phyloP scores from a whole-genome alignment of 225 moss, liverwort and hornwort genomes.

The Sphagnum contortum region DNA sequence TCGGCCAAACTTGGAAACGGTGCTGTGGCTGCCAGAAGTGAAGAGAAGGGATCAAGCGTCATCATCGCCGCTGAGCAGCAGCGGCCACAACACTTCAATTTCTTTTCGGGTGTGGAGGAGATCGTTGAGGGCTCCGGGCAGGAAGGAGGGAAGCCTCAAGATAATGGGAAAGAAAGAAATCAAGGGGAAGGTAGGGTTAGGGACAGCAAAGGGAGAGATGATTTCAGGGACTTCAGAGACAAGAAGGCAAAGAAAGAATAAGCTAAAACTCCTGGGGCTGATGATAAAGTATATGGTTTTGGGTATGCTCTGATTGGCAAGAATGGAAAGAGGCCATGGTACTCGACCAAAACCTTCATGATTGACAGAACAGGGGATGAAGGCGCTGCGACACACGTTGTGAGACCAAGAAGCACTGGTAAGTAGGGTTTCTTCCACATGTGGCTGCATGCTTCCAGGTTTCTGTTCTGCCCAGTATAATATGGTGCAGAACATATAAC shows the following conservation, averaged over 20 bases:
- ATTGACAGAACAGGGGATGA: constrained; percentile 27
- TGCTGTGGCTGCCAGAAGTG: constrained; percentile 4
- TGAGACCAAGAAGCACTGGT: constrained; percentile 23
- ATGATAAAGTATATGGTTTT: constrained; percentile 69
- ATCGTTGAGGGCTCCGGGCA: constrained; percentile 11
- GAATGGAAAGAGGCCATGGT: constrained; percentile 75
- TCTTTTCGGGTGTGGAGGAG: constrained; percentile 49
- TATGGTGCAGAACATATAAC: neutral
- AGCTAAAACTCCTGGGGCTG: constrained; percentile 57
- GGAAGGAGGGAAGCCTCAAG: constrained; percentile 25
- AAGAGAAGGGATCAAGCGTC: constrained; percentile 5
- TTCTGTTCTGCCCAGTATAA: neutral
- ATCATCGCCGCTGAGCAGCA: constrained; percentile 32
- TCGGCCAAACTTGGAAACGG: constrained; percentile 11
- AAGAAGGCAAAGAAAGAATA: constrained; percentile 60
- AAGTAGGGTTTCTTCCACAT: constrained; percentile 3
- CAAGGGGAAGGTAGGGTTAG: too few relatives aligned
- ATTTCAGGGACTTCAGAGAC: constrained; percentile 27
- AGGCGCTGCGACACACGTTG: constrained; percentile 8
- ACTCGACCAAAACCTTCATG: constrained; percentile 65
- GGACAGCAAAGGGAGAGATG: constrained; percentile 30
- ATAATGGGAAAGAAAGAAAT: neutral
- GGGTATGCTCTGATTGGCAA: constrained; percentile 68
- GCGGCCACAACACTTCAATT: constrained; percentile 52
- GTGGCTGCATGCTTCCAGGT: neutral